A percentile compares a stretch with the other conserved stretches of the same genome.
phyloP scores from a whole-genome alignment of 768 basidiomycete genomes.

The Mycena epipterygia region DNA sequence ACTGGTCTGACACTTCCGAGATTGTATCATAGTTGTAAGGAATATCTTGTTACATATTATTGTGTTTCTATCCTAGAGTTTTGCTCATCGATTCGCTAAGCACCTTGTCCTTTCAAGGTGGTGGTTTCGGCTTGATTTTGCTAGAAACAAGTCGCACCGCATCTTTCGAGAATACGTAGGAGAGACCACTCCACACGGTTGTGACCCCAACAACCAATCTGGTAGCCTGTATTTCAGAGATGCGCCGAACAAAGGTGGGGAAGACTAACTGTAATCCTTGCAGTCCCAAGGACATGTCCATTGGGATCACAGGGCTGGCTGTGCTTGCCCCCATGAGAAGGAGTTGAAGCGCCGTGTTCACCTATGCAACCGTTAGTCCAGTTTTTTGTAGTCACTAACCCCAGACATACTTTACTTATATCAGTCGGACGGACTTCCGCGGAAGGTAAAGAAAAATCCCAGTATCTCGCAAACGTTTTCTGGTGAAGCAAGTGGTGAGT shows the following conservation, averaged over 20 bases:
- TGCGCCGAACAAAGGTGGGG: background rate
- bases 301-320: constrained; percentile 81
- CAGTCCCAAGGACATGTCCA: constrained; percentile 68
- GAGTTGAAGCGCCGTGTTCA: constrained; percentile 94
- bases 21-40: constrained; percentile 33
- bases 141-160: constrained; percentile 74
- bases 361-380: constrained; percentile 54
- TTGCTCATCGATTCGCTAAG: background rate
- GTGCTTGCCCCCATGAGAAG: constrained; percentile 92
- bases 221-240: background rate
- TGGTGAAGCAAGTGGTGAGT: constrained; percentile 44
- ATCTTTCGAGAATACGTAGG: constrained; percentile 82
- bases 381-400: background rate
- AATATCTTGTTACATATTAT: constrained; percentile 38
- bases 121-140: constrained; percentile 47
- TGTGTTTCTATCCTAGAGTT: constrained; percentile 23
- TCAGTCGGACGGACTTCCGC: constrained; percentile 93
- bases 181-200: constrained; percentile 92
- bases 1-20: constrained; percentile 23
- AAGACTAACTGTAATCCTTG: constrained; percentile 80
- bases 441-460: constrained; percentile 96
- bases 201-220: constrained; percentile 92
- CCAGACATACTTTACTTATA: constrained; percentile 85
- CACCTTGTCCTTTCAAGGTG: constrained; percentile 38
- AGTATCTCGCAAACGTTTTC: constrained; percentile 95